phyloP scores from a whole-genome alignment of 805 yeast genomes.

The Grigorovia humatica region DNA sequence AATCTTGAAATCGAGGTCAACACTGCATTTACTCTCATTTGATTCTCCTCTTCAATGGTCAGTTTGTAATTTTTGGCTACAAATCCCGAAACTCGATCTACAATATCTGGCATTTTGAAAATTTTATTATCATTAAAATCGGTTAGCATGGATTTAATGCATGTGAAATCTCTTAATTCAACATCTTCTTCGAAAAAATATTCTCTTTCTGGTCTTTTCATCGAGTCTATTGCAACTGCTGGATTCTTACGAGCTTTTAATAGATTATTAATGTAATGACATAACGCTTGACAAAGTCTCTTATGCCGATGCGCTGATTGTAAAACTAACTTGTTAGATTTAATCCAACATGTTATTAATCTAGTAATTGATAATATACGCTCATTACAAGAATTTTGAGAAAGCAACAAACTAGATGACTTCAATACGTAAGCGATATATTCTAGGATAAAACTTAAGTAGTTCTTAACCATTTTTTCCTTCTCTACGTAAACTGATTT shows the following conservation, averaged over 20 bases:
- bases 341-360: conserved; percentile 47
- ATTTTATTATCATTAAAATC: conserved; percentile 11
- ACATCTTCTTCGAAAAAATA: conserved; percentile 13
- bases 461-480: neutral
- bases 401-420: neutral
- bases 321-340: conserved; percentile 34
- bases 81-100: conserved; percentile 8
- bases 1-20: conserved; percentile 9
- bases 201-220: conserved; percentile 5
- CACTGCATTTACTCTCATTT: conserved; percentile 6
- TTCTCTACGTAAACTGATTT: conserved; percentile 9
- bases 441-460: neutral
- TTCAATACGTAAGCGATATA: neutral
- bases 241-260: neutral
- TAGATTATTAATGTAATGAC: conserved; percentile 20
- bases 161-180: conserved; percentile 8
- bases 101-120: neutral
- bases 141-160: conserved; percentile 7
- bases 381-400: neutral
- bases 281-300: conserved; percentile 19
- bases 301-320: conserved; percentile 23
- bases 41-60: conserved; percentile 6
- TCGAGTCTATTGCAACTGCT: neutral
- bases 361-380: conserved; percentile 34
- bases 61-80: conserved; percentile 1